Base-by-base conservation (phyloP, 768 basidiomycete species). In the Termitomyces sp. region DNA sequence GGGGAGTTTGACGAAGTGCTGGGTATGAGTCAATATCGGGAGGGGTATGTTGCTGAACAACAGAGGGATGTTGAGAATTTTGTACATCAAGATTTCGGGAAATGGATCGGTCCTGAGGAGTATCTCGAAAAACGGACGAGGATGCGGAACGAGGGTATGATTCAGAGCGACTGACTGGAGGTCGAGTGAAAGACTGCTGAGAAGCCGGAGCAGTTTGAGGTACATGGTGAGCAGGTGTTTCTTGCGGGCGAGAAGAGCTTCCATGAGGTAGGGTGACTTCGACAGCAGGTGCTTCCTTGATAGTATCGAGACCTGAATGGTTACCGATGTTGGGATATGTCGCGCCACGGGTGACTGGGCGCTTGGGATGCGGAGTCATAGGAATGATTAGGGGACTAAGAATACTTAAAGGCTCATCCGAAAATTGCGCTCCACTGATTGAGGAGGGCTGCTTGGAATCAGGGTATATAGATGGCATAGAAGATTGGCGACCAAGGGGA, bases 311-410 rank as follows among this genome's bases (percentile, higher is more conserved):
- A 11, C 72, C 67, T 34, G 70, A 68, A n/a, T 64, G 49, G 20
- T 37, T 56, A 51, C 66, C 57, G 17, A 75, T 62, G 25, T 72
- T 68, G 9, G 77, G 78, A 48, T 73, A 73, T 11, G 75, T 76
- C 43, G 72, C 70, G 32, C 72, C 71, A 8, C 76, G 71, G 4
- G 68, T 67, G 32, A 75, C 62, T 60, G 69, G 38, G 32, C 69
- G 69, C 31, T 69, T 32, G 15, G 47, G 57, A 42, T 74, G 76
- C 2, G 77, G 77, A n/a, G 38, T 53, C 14, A 34, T 46, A 4
- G 69, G 61, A 29, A 79, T 68, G 42, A 79, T 69, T 48, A 83
- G 68, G 0, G 82, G 82, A 60, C 79, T 80, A n/a, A 83, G 77
- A 50, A 80, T 76, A 61, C 72, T 76, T 25, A 70, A 48, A 1